A percentile compares a stretch with the other conserved stretches of the same genome.
Conservation (phyloP, 345 rosid genomes). For the Eucalyptus polybractea region DNA sequence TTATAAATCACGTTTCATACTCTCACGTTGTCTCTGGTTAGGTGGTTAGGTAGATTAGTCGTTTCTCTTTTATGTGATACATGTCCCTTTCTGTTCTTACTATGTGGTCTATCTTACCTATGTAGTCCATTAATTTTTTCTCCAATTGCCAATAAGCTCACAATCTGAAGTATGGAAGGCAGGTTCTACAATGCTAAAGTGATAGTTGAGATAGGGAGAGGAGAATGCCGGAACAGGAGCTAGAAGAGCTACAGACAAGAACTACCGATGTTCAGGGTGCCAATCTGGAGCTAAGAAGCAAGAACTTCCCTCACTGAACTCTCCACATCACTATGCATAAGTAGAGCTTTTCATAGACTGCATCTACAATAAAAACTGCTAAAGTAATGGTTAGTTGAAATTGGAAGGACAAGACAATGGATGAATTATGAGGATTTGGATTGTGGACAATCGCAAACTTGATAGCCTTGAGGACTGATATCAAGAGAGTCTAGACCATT, state of each 20-base stretch:
- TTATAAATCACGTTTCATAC: neutral
- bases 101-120: neutral
- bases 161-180: neutral
- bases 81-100: neutral
- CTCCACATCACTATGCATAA: neutral
- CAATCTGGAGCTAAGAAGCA: neutral
- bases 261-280: neutral
- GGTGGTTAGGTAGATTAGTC: neutral
- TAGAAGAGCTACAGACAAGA: neutral
- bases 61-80: neutral
- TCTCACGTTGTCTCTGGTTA: neutral
- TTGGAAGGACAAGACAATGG: neutral
- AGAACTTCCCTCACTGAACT: neutral
- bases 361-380: neutral
- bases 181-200: neutral
- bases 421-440: neutral
- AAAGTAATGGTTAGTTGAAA: neutral
- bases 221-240: neutral
- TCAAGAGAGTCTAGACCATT: neutral
- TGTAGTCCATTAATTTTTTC: neutral
- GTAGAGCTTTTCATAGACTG: neutral
- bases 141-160: neutral
- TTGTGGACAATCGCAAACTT: neutral
- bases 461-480: neutral
- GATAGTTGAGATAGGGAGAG: neutral